These are phyloP conservation scores for Coprinopsis cinerea DNA, from an alignment of 768 basidiomycete genomes.

Conservation along the genomic window DNA sequence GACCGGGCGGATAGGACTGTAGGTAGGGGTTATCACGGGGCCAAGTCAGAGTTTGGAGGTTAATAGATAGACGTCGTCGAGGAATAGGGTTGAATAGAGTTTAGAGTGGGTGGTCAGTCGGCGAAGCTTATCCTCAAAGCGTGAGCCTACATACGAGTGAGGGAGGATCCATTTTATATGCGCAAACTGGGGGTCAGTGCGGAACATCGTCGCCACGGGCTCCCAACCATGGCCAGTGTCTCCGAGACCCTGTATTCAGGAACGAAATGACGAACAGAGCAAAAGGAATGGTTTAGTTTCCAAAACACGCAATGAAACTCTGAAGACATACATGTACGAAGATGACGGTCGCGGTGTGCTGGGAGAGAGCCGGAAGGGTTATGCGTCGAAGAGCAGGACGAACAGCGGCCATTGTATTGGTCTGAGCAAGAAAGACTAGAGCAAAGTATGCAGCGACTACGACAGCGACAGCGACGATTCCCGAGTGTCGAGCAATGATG, in stretches of 20 bases:
- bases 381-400: conserved; percentile 45
- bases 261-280: conserved; percentile 1
- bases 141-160: conserved; percentile 52
- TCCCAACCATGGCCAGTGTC: conserved; percentile 74
- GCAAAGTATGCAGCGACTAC: conserved; percentile 20
- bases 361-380: conserved; percentile 45
- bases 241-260: conserved; percentile 56
- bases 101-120: not conserved
- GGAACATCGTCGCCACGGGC: conserved; percentile 67
- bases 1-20: conserved; percentile 53
- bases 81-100: not conserved
- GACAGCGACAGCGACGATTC: conserved; percentile 17
- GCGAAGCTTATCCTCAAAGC: not conserved
- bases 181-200: conserved; percentile 42
- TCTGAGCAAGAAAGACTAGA: conserved; percentile 8
- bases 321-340: conserved; percentile 71
- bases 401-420: conserved; percentile 18
- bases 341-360: conserved; percentile 83
- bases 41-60: conserved; percentile 6
- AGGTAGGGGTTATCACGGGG: conserved; percentile 1
- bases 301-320: not conserved
- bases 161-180: conserved; percentile 91
- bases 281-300: not conserved
- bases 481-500: conserved; percentile 7
- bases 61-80: not conserved